phyloP scores from a whole-genome alignment of 2,329 filamentous ascomycete genomes.

The Dothistroma septosporum region DNA sequence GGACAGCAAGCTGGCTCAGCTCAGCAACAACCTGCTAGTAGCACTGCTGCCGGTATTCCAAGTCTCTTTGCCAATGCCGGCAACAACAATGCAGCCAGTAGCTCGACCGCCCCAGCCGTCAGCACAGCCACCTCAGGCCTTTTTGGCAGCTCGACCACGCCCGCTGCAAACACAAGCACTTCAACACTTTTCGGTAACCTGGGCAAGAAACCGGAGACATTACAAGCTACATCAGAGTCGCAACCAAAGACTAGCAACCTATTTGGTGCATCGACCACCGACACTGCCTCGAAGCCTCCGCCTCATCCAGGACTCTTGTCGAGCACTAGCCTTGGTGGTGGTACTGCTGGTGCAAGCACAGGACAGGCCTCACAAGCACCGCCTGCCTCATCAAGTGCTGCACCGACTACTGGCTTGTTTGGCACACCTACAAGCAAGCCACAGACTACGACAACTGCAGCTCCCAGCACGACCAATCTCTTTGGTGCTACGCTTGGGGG shows the following conservation, averaged over 20 bases:
- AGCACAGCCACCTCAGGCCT: conserved; percentile 3
- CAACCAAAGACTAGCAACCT: background rate
- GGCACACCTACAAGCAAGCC: background rate
- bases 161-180: conserved; percentile 4
- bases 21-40: background rate
- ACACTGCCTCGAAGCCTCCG: background rate
- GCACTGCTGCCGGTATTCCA: background rate
- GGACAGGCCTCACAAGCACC: conserved; percentile 5
- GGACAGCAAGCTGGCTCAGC: background rate
- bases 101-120: background rate
- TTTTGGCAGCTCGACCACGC: background rate
- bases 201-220: background rate
- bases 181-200: background rate
- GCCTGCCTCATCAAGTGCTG: conserved; percentile 4
- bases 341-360: background rate
- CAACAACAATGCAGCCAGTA: background rate
- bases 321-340: background rate
- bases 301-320: background rate
- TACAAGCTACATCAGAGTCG: background rate
- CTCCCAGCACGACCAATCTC: background rate
- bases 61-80: background rate
- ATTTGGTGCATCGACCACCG: background rate
- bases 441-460: background rate
- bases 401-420: conserved; percentile 10
- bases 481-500: background rate